Percentiles rank a stretch among this genome's conserved stretches.
These are phyloP conservation scores for Lactarius evosmus DNA, from an alignment of 768 basidiomycete species.

Conservation along the genomic window DNA sequence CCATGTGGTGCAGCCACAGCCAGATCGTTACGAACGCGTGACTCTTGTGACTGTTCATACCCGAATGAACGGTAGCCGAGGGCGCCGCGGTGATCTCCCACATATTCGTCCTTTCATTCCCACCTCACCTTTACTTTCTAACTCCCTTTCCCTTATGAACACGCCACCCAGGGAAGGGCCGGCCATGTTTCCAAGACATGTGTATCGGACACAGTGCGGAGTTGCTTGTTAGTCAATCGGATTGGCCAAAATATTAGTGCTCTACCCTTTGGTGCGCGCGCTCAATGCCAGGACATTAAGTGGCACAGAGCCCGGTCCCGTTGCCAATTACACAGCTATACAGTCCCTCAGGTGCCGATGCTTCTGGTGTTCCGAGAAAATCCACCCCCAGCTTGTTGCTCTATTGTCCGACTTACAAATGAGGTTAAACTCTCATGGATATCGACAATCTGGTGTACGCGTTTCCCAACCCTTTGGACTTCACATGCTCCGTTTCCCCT, in stretches of 20 bases:
- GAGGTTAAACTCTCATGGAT: not conserved
- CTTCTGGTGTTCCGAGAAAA: not conserved
- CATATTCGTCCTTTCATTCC: not conserved
- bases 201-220: not conserved
- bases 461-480: not conserved
- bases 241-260: not conserved
- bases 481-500: not conserved
- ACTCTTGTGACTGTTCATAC: too few species aligned
- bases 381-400: not conserved
- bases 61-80: not conserved
- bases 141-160: not conserved
- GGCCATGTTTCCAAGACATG: not conserved
- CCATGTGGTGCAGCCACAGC: too few species aligned
- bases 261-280: not conserved
- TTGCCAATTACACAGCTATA: not conserved
- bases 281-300: not conserved
- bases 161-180: too few species aligned
- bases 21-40: too few species aligned
- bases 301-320: not conserved
- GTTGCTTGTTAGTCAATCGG: not conserved
- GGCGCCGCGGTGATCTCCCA: not conserved
- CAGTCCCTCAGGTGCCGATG: not conserved
- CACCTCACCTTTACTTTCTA: not conserved
- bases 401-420: not conserved
- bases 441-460: not conserved